These are phyloP conservation scores for Wickerhamiella lipophila DNA, from an alignment of 805 yeast species.

Conservation along the genomic window DNA sequence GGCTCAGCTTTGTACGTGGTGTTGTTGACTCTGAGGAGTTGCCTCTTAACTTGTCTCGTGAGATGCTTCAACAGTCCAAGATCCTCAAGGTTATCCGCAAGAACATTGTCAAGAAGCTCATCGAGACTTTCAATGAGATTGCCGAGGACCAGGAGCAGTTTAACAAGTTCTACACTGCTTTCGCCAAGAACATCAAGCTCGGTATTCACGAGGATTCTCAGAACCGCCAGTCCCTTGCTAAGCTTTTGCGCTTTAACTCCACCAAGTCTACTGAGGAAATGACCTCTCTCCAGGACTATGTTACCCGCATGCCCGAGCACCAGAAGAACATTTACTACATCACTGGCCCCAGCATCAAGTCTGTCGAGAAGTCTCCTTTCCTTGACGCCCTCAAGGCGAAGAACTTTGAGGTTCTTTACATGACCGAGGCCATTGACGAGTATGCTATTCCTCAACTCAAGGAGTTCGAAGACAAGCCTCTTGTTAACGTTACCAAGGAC, in stretches of 20 bases:
- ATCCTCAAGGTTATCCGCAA: constrained; percentile 97
- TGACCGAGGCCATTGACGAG: constrained; percentile 99
- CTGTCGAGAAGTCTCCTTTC: constrained; percentile 98
- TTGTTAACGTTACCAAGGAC: constrained; percentile 98
- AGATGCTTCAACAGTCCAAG: constrained; percentile 99
- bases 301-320: constrained; percentile 98
- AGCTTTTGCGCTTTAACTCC: constrained; percentile 92
- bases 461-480: constrained; percentile 98
- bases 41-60: constrained; percentile 99
- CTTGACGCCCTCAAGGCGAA: constrained; percentile 96
- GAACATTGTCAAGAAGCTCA: constrained; percentile 96
- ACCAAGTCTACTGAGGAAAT: constrained; percentile 89
- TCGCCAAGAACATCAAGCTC: constrained; percentile 94
- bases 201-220: constrained; percentile 99
- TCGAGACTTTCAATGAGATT: constrained; percentile 97
- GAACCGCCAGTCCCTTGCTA: constrained; percentile 92
- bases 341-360: constrained; percentile 97
- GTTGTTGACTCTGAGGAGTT: constrained; percentile 99
- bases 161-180: constrained; percentile 95
- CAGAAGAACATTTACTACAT: constrained; percentile 99
- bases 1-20: constrained; percentile 96
- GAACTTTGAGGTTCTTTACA: constrained; percentile 94
- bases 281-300: constrained; percentile 92
- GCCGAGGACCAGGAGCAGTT: constrained; percentile 98
- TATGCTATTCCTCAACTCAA: constrained; percentile 98